These are phyloP conservation scores for Brassica cretica DNA, from an alignment of 345 rosid species.

Conservation along the genomic window DNA sequence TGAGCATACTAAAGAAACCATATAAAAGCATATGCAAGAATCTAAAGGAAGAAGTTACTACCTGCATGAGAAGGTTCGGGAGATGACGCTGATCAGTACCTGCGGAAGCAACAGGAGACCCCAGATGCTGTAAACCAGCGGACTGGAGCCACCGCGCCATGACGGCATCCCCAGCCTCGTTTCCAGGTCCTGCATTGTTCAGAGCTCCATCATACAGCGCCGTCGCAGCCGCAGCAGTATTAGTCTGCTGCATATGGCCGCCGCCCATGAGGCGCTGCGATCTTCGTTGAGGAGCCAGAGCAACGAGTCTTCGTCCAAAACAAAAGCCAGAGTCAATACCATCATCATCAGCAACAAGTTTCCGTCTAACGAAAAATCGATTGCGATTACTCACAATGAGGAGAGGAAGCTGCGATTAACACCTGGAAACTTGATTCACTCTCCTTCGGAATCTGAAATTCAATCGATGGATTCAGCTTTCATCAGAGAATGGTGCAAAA, in stretches of 20 bases:
- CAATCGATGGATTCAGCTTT: constrained; percentile 10
- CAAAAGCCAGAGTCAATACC: constrained; percentile 11
- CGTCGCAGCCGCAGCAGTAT: constrained; percentile 86
- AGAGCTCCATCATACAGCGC: constrained; percentile 77
- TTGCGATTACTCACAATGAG: constrained; percentile 50
- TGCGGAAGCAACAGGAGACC: constrained; percentile 85
- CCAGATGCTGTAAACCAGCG: constrained; percentile 99
- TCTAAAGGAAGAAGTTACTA: constrained; percentile 23
- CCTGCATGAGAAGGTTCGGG: constrained; percentile 94
- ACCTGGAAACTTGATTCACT: constrained; percentile 13
- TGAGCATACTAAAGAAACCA: background rate
- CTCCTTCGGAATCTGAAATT: constrained; percentile 24
- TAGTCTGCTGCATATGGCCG: constrained; percentile 98
- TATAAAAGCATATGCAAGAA: constrained; percentile 5
- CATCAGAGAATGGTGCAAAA: constrained; percentile 13
- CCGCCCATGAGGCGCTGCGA: constrained; percentile 99
- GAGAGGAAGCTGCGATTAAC: constrained; percentile 38
- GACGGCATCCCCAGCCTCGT: constrained; percentile 90
- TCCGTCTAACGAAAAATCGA: background rate
- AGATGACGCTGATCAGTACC: constrained; percentile 80
- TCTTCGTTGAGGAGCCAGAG: constrained; percentile 99
- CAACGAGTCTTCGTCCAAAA: constrained; percentile 55
- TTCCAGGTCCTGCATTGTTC: constrained; percentile 62
- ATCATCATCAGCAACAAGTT: background rate
- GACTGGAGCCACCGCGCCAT: constrained; percentile 99